A percentile compares a stretch with the other conserved stretches of the same genome.
These are phyloP conservation scores for Uncinocarpus reesii DNA, from an alignment of 2,329 filamentous ascomycete species.

Conservation along the genomic window DNA sequence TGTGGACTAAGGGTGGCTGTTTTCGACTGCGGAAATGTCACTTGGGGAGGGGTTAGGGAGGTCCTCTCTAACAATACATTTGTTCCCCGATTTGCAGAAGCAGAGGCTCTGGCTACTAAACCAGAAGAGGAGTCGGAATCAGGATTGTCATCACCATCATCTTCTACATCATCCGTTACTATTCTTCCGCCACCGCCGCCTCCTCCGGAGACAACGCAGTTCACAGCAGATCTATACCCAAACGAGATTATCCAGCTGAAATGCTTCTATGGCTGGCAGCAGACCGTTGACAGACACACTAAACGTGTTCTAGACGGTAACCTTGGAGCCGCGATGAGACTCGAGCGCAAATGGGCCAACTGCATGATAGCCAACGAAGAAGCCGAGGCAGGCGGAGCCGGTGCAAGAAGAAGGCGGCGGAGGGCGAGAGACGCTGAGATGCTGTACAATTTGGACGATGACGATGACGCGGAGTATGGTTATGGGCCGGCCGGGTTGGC, in stretches of 20 bases:
- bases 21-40: constrained; percentile 86
- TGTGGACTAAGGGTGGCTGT: constrained; percentile 66
- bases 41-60: constrained; percentile 83
- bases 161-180: constrained; percentile 6
- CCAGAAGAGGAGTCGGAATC: neutral
- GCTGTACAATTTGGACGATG: constrained; percentile 73
- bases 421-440: constrained; percentile 72
- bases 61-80: constrained; percentile 77
- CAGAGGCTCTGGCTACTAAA: constrained; percentile 17
- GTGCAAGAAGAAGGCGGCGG: constrained; percentile 59
- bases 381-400: constrained; percentile 52
- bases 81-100: constrained; percentile 38
- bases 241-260: constrained; percentile 76
- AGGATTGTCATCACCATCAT: neutral
- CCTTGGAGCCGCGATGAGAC: constrained; percentile 58
- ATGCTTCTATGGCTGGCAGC: constrained; percentile 91
- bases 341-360: constrained; percentile 85
- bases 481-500: constrained; percentile 28
- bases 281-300: constrained; percentile 86
- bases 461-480: constrained; percentile 40
- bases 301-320: constrained; percentile 74
- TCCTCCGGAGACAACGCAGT: constrained; percentile 19
- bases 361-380: constrained; percentile 91
- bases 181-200: neutral
- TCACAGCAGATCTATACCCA: constrained; percentile 48